These are phyloP conservation scores for Colletotrichum karsti DNA, from an alignment of 2,329 filamentous ascomycete species.

Conservation along the genomic window DNA sequence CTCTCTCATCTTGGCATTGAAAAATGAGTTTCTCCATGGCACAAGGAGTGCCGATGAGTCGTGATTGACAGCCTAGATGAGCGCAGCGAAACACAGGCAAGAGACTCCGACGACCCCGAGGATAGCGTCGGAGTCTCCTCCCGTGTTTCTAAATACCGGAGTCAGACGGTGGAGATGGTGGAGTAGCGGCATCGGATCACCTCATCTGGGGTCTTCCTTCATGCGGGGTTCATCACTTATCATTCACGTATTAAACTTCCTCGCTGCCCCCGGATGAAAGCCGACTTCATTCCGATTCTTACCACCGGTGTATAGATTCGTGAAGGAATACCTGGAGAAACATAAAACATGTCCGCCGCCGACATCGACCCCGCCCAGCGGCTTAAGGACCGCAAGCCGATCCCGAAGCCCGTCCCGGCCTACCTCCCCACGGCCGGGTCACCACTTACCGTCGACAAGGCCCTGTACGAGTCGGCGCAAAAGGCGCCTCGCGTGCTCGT, in stretches of 20 bases:
- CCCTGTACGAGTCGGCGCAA: slow-evolving; percentile 70
- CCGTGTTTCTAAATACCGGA: neutral
- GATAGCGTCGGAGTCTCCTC: neutral
- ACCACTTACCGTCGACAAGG: slow-evolving; percentile 51
- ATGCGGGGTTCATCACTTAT: slow-evolving; percentile 10
- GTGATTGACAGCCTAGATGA: neutral
- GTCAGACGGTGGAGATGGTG: slow-evolving; percentile 9
- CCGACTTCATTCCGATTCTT: no score
- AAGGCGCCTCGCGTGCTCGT: slow-evolving; percentile 49
- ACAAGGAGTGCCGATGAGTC: no score
- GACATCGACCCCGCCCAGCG: slow-evolving; percentile 36
- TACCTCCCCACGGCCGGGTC: slow-evolving; percentile 54
- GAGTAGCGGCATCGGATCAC: slow-evolving; percentile 14
- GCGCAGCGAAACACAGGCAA: neutral
- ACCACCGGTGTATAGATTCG: no score
- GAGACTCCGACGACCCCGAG: neutral
- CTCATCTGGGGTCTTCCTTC: neutral
- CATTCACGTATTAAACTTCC: neutral
- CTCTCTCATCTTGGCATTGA: no score
- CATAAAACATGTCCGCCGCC: slow-evolving; percentile 7
- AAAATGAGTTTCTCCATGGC: no score
- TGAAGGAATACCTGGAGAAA: no score
- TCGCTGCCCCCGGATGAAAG: no score
- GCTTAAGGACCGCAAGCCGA: slow-evolving; percentile 50
- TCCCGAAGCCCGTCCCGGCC: slow-evolving; percentile 58